Evolutionary conservation across 306 rosid species (phyloP).

Genomic region (Pyrus pyrifolia): DNA sequence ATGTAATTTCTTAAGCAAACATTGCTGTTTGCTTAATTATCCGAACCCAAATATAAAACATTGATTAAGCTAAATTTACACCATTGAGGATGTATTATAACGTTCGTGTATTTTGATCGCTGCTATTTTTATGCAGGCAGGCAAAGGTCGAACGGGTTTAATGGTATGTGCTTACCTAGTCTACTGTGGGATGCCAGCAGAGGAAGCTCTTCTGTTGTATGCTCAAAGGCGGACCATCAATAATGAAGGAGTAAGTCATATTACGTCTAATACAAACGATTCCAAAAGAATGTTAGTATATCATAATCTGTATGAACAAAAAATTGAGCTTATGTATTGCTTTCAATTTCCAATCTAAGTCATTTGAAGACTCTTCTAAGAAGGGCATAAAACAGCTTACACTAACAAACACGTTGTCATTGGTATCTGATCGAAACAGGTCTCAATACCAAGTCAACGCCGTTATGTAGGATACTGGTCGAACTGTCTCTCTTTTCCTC

Average conservation of each 20-base stretch:
- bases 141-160: constrained; percentile 93
- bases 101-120: not conserved
- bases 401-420: not conserved
- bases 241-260: constrained; percentile 90
- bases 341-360: not conserved
- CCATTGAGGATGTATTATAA: not conserved
- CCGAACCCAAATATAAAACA: not conserved
- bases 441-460: constrained; percentile 97
- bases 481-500: constrained; percentile 43
- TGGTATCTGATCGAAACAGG: constrained; percentile 39
- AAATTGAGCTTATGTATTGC: not conserved
- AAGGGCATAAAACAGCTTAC: not conserved
- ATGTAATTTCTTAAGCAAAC: not conserved
- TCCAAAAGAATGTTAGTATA: not conserved
- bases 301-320: not conserved
- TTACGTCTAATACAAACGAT: constrained; percentile 48
- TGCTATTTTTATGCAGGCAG: constrained; percentile 65
- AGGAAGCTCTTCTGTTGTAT: constrained; percentile 81
- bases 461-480: constrained; percentile 77
- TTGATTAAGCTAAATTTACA: not conserved
- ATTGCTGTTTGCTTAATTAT: not conserved
- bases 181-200: constrained; percentile 74
- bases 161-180: constrained; percentile 82
- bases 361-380: not conserved
- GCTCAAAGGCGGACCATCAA: constrained; percentile 88